Percentiles rank a stretch among this genome's conserved stretches.
Evolutionary conservation across 345 rosid species (phyloP).

Genomic region (Noccaea bulbosa): DNA sequence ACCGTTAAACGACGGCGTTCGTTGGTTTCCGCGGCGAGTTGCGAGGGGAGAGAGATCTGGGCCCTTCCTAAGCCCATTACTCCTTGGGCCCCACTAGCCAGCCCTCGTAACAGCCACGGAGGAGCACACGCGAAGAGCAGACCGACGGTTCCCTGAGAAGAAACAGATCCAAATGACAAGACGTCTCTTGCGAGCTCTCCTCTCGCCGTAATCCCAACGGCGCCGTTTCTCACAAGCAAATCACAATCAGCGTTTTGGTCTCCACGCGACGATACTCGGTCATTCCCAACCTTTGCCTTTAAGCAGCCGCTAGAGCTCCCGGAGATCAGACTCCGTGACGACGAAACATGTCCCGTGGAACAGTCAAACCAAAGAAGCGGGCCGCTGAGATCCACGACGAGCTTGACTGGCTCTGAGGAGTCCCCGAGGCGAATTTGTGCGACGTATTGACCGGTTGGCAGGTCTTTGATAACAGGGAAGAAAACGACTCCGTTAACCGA

Average conservation of each 20-base stretch:
- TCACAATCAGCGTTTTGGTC: constrained; percentile 42
- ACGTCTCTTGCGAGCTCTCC: constrained; percentile 58
- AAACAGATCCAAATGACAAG: constrained; percentile 47
- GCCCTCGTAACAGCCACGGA: constrained; percentile 48
- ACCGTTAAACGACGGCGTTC: constrained; percentile 49
- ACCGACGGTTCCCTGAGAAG: constrained; percentile 39
- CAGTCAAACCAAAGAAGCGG: constrained; percentile 61
- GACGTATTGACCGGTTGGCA: constrained; percentile 64
- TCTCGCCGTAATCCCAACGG: constrained; percentile 39
- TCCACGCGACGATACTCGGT: constrained; percentile 7
- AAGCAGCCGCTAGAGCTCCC: constrained; percentile 68
- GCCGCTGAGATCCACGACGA: constrained; percentile 65
- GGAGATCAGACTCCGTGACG: constrained; percentile 43
- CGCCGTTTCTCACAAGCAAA: constrained; percentile 46
- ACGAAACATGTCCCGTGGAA: constrained; percentile 32
- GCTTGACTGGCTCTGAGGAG: constrained; percentile 42
- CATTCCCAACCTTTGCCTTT: constrained; percentile 31
- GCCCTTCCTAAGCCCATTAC: constrained; percentile 68
- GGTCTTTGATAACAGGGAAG: constrained; percentile 60
- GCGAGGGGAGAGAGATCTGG: constrained; percentile 60
- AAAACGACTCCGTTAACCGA: constrained; percentile 33
- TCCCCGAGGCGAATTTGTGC: constrained; percentile 50
- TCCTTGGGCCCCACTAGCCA: constrained; percentile 58
- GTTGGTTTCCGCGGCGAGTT: constrained; percentile 50
- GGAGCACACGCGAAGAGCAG: constrained; percentile 57